Conservation (phyloP, 108 stramenopile species). For the Nannochloropsis oceanica region DNA sequence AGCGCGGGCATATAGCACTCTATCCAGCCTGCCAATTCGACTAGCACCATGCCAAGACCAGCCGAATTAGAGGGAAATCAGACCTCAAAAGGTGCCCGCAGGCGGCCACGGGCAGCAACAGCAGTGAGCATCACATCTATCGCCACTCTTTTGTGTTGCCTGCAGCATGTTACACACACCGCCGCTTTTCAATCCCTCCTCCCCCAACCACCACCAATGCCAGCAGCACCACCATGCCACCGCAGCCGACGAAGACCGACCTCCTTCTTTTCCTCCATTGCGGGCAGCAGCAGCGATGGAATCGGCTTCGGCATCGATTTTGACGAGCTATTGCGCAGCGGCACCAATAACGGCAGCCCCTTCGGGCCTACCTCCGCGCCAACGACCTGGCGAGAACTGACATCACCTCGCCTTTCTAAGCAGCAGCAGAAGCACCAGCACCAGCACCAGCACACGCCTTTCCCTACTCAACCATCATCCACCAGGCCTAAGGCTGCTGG, state of each 20-base stretch:
- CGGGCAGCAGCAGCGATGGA: not conserved
- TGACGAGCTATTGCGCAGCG: not conserved
- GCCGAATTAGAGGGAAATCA: too few species aligned
- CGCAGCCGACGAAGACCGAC: not conserved
- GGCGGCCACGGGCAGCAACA: too few species aligned
- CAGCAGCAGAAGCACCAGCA: not conserved
- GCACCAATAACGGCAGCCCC: not conserved
- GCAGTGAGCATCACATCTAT: too few species aligned
- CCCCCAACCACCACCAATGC: not conserved
- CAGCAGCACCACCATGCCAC: not conserved
- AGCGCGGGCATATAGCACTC: too few species aligned
- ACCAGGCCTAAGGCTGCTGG: not conserved
- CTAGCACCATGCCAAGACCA: too few species aligned
- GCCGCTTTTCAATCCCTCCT: not conserved
- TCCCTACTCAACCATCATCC: not conserved
- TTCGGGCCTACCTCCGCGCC: not conserved
- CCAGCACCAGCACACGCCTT: not conserved
- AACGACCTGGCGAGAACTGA: not conserved
- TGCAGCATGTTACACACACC: not conserved
- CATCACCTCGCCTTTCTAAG: not conserved
- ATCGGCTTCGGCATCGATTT: not conserved
- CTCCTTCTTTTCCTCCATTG: not conserved
- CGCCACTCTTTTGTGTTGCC: not conserved
- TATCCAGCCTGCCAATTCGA: too few species aligned
- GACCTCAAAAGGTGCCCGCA: too few species aligned